Evolutionary conservation across 306 rosid genomes (phyloP).

Genomic region (Clitoria ternatea): DNA sequence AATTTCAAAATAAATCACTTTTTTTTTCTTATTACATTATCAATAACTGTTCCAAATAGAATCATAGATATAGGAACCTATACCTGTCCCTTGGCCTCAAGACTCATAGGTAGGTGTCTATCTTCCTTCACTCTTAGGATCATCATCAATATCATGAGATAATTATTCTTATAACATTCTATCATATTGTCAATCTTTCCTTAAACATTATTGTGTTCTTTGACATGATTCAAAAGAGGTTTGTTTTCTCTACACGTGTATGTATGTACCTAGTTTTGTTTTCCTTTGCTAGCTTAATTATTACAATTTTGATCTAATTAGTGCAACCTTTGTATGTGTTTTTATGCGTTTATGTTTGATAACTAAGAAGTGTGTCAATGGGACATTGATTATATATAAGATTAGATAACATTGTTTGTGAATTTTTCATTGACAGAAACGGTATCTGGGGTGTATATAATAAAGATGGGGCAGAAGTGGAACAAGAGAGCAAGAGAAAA

Average conservation of each 20-base stretch:
- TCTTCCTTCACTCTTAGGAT: constrained; percentile 5
- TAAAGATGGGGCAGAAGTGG: constrained; percentile 49
- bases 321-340: constrained; percentile 9
- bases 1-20: constrained; percentile 26
- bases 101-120: constrained; percentile 25
- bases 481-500: constrained; percentile 54
- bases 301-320: neutral
- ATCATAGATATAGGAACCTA: constrained; percentile 1
- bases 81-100: constrained; percentile 12
- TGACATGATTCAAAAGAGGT: neutral
- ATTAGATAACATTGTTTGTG: neutral
- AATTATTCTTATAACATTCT: constrained; percentile 8
- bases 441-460: neutral
- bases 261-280: neutral
- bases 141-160: neutral
- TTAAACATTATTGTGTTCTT: neutral
- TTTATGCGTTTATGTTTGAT: neutral
- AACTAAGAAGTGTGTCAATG: neutral
- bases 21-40: constrained; percentile 36
- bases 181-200: neutral
- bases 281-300: neutral
- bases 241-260: neutral
- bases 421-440: constrained; percentile 24
- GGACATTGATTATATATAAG: neutral
- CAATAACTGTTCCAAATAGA: constrained; percentile 26